Conservation (phyloP, 2,329 filamentous ascomycete species). For the Dactylonectria estremocensis region DNA sequence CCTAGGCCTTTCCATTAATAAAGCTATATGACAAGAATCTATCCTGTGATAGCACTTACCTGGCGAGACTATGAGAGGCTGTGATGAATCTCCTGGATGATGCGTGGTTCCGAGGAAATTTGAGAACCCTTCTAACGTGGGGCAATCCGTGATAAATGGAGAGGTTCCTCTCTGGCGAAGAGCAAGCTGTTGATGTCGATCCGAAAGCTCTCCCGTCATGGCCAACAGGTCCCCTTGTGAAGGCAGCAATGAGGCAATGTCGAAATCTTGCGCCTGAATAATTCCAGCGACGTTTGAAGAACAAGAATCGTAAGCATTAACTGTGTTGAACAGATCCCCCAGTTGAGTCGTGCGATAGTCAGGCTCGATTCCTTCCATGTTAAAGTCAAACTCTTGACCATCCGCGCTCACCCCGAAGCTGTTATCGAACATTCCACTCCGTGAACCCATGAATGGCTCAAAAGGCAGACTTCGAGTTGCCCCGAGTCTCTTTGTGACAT, state of each 20-base stretch:
- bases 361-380: not conserved
- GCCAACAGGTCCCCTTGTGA: not conserved
- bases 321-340: too few species aligned
- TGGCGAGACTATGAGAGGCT: not conserved
- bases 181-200: not conserved
- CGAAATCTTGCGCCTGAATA: not conserved
- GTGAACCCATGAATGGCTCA: too few species aligned
- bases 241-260: not conserved
- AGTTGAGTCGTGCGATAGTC: not conserved
- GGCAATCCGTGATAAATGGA: not conserved
- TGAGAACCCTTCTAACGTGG: not conserved
- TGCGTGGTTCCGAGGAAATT: not conserved
- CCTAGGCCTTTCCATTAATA: too few species aligned
- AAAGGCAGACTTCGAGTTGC: accelerated
- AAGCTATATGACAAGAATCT: too few species aligned
- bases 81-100: not conserved
- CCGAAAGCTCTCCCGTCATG: not conserved
- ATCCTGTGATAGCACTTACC: too few species aligned
- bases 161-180: too few species aligned
- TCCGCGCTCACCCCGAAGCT: not conserved
- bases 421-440: not conserved
- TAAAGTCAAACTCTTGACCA: too few species aligned
- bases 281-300: not conserved
- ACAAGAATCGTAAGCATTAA: too few species aligned
- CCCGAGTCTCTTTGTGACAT: too few species aligned